Base-by-base conservation (phyloP, 2,329 filamentous ascomycete genomes). In the Chaetomium sp. region DNA sequence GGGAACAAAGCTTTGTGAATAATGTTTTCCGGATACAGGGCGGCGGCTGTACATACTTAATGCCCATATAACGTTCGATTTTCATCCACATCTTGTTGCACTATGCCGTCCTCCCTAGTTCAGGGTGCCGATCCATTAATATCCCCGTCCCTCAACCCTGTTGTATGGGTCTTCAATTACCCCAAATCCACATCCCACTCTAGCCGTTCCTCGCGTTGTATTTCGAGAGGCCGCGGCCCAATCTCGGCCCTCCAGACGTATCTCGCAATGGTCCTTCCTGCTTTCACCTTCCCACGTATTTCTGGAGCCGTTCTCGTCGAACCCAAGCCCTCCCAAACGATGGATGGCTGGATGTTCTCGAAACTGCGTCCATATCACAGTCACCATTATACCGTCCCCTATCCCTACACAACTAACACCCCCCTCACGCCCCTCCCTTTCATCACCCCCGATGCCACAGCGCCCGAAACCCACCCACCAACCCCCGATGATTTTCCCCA, bases 1-100 rank as follows among this genome's bases (percentile, higher is more conserved):
- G 29, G 60, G 23, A 61, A 31, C 53, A 21, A 38, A 21, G 12
- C 31, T 4, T 38, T 33, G 50, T 49, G 50, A 29, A 49, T 49
- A 35, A 33, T 16, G 23, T 8, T 49, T 55, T 25, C 59, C n/a
- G 38, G 51, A 25, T 35, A 35, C 13, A 42, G 27, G 8, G 38
- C 13, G 53, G 10, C 13, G 33, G 38, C 27, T 33, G 54, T 63
- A 57, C 10, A 63, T 63, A 63, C 27, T 35, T 62, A 51, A 53
- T 57, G 54, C 57, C 54, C 60, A 38, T 25, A 21, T 47, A 4
- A 45, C 23, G n/a, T 45, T 47, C 10, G 31, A 21, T 4, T 16
- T 49, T 60, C 27, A 5, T 27, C 16, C 19, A 33, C 31, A 2
- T 7, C 19, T 38, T 21, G n/a, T 25, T 53, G 45, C 9, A 23